Base-by-base conservation (phyloP, 2,329 filamentous ascomycete species). In the Cordyceps javanica region DNA sequence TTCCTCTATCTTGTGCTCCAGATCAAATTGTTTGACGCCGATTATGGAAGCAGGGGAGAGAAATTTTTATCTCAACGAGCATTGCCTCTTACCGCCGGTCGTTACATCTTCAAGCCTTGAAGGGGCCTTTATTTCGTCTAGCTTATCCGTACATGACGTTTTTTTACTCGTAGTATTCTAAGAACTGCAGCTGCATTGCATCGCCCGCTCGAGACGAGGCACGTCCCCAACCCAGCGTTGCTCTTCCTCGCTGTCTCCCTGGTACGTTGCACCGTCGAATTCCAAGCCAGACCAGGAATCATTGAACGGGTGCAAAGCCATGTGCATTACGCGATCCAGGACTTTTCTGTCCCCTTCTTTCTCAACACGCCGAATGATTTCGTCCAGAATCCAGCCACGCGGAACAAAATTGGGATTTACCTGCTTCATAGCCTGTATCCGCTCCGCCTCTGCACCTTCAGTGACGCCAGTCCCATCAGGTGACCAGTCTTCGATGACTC, bases 151-250 rank as follows among this genome's bases (percentile, higher is more conserved):
- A n/a, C n/a, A n/a, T n/a, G n/a, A n/a, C 54, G 50, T n/a, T 26
- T 9, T 49, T 10, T 3, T 49, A 13, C 14, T n/a, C 41, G 48
- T 41, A 21, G 30, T n/a, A 39, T 25, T 21, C 60, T 77, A 96
- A 25, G 93, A 97, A 70, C 91, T 96, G 73, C 94, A 99, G 69
- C 90, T 96, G 71, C 94, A 97, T 76, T 97, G 93, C 82, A 96
- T 85, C 34, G 89, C 89, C 63, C 90, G 82, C 72, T 86, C 85
- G 46, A 79, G 79, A 68, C 82, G 85, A 0, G 93, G 93, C 56
- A 96, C 90, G 73, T 97, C 91, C 2, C 89, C 88, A 64, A 87
- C 90, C 77, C 90, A 96, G 61, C 92, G 79, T 64, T 86, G 79
- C 70, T 96, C 93, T 68, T 96, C 90, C 16, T 85, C 83, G 54